Percentiles rank a stretch among this genome's conserved stretches.
phyloP scores from a whole-genome alignment of 495 filamentous ascomycete species.

The Daldinia grandis region DNA sequence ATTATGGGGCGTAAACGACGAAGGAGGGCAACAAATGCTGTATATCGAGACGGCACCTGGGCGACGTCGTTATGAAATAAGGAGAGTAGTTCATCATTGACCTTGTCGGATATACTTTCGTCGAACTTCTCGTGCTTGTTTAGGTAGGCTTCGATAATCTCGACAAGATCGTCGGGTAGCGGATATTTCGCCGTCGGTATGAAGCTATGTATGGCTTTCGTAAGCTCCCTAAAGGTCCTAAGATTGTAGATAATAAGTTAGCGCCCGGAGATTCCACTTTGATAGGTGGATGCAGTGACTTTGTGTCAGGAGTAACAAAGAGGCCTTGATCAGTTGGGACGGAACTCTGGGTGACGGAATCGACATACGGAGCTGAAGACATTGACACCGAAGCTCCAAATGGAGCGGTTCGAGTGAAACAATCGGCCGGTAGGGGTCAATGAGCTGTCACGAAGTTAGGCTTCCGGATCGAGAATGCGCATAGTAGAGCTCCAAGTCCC shows the following conservation, averaged over 20 bases:
- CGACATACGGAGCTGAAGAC: conserved; percentile 47
- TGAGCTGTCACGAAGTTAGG: conserved; percentile 27
- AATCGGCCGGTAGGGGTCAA: conserved; percentile 21
- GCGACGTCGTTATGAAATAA: conserved; percentile 66
- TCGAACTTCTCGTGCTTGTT: conserved; percentile 65
- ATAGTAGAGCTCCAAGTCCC: conserved; percentile 36
- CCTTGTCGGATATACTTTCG: conserved; percentile 65
- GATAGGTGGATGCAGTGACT: conserved; percentile 3
- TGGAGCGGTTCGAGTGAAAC: conserved; percentile 25
- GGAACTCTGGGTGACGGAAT: not conserved
- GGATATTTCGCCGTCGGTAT: conserved; percentile 62
- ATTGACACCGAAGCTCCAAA: conserved; percentile 35
- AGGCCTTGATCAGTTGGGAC: not conserved
- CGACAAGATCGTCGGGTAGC: conserved; percentile 67
- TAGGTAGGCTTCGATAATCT: conserved; percentile 67
- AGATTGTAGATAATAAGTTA: conserved; percentile 15
- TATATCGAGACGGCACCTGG: conserved; percentile 61
- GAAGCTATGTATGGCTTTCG: conserved; percentile 64
- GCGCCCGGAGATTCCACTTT: conserved; percentile 10
- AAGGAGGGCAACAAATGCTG: conserved; percentile 68
- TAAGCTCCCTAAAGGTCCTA: conserved; percentile 68
- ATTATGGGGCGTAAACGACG: conserved; percentile 67
- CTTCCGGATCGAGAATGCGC: conserved; percentile 21
- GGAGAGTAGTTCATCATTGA: conserved; percentile 71
- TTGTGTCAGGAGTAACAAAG: conserved; percentile 10